These are phyloP conservation scores for Chlorella variabilis DNA, from an alignment of 163 green algal species.

Conservation along the genomic window DNA sequence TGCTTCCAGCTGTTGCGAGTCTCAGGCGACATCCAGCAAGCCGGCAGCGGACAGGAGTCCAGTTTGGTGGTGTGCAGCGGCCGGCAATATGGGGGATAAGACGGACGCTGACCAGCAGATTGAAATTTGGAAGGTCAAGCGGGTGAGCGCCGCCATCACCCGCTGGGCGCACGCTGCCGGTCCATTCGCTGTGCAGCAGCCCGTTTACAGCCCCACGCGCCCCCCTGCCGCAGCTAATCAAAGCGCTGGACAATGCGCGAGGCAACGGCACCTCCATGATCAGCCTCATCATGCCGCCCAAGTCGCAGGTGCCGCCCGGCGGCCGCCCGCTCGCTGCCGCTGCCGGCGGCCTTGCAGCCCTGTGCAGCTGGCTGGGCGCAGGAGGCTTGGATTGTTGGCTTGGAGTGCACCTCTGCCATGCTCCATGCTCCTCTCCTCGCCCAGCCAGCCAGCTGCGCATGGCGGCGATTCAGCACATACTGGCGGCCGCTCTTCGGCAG, in stretches of 20 bases:
- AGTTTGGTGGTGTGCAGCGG: no score
- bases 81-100: slow-evolving; percentile 54
- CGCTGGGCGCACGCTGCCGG: no score
- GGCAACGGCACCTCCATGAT: slow-evolving; percentile 99
- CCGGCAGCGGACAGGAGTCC: no score
- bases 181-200: background rate
- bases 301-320: slow-evolving; percentile 98
- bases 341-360: no score
- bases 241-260: slow-evolving; percentile 91
- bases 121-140: slow-evolving; percentile 99
- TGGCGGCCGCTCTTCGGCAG: no score
- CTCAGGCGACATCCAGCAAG: no score
- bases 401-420: no score
- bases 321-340: background rate
- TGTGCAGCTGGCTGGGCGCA: background rate
- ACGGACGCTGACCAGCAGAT: slow-evolving; percentile 84
- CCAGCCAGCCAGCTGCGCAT: no score
- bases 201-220: background rate
- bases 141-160: slow-evolving; percentile 73
- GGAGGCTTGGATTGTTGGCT: no score
- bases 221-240: slow-evolving; percentile 83
- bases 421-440: no score
- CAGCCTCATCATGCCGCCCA: slow-evolving; percentile 97
- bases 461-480: no score
- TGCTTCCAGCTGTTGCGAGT: no score